Conservation (phyloP, 164 flowering plant genomes). For the Hamamelis virginiana region DNA sequence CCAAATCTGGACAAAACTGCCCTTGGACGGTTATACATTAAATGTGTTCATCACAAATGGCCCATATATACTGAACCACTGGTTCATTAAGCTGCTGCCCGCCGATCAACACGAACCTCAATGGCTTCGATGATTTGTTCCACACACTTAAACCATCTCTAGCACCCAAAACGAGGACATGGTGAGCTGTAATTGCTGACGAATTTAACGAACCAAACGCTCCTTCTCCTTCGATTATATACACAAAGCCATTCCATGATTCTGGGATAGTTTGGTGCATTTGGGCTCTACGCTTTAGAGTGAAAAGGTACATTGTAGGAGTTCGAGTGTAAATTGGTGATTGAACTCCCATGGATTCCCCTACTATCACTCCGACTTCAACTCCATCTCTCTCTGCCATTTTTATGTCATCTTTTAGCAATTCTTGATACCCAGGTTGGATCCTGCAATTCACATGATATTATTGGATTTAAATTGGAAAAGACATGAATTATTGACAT, state of each 20-base stretch:
- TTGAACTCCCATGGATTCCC: constrained; percentile 74
- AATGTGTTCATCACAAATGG: constrained; percentile 99
- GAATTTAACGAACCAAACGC: constrained; percentile 48
- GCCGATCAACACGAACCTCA: too few relatives aligned
- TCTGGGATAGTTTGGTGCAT: constrained; percentile 63
- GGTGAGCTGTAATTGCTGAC: constrained; percentile 47
- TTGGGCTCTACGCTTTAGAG: constrained; percentile 55
- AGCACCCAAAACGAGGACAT: constrained; percentile 60
- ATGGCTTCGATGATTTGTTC: constrained; percentile 60
- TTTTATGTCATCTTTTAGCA: constrained; percentile 48
- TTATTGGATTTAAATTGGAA: too few relatives aligned
- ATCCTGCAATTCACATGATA: constrained; percentile 45
- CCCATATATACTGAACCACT: constrained; percentile 75
- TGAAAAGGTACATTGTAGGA: constrained; percentile 84
- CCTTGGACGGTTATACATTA: too few relatives aligned
- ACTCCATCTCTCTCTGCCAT: constrained; percentile 68
- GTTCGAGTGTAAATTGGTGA: constrained; percentile 87
- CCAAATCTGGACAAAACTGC: too few relatives aligned
- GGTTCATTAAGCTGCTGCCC: too few relatives aligned
- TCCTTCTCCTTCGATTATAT: constrained; percentile 81
- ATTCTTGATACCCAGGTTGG: constrained; percentile 77
- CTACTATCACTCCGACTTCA: constrained; percentile 75
- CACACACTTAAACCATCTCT: constrained; percentile 79
- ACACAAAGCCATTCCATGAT: constrained; percentile 71
- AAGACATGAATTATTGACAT: too few relatives aligned